Conservation (phyloP, 163 green algal genomes). For the Chlorella variabilis region DNA sequence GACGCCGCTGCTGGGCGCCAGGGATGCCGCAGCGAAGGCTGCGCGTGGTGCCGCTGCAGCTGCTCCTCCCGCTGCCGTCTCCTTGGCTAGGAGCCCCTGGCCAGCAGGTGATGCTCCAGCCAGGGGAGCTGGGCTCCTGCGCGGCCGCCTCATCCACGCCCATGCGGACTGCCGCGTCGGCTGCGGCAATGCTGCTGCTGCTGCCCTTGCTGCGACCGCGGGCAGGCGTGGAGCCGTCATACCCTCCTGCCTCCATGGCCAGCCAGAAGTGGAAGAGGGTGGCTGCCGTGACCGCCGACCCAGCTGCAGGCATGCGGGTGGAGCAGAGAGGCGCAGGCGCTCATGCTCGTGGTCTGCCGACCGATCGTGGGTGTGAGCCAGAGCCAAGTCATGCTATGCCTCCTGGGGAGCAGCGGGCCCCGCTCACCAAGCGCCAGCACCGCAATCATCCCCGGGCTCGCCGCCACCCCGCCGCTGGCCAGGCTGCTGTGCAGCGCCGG, state of each 20-base stretch:
- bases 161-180: too few species aligned
- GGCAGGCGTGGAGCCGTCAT: too few species aligned
- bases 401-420: neutral
- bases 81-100: neutral
- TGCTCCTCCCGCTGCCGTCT: too few species aligned
- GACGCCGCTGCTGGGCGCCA: neutral
- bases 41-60: too few species aligned
- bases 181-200: neutral
- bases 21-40: too few species aligned
- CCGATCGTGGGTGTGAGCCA: neutral
- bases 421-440: neutral
- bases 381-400: too few species aligned
- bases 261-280: constrained; percentile 4
- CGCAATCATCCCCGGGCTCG: neutral
- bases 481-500: constrained; percentile 19
- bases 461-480: neutral
- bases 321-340: too few species aligned
- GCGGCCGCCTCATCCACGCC: too few species aligned
- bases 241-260: neutral
- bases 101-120: neutral
- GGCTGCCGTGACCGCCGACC: neutral
- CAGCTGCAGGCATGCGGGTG: neutral
- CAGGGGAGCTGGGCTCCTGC: too few species aligned
- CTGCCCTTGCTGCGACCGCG: neutral
- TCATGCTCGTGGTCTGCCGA: too few species aligned